phyloP scores from a whole-genome alignment of 1,284 basidiomycete genomes.

The Apiotrichum mycotoxinovorans region DNA sequence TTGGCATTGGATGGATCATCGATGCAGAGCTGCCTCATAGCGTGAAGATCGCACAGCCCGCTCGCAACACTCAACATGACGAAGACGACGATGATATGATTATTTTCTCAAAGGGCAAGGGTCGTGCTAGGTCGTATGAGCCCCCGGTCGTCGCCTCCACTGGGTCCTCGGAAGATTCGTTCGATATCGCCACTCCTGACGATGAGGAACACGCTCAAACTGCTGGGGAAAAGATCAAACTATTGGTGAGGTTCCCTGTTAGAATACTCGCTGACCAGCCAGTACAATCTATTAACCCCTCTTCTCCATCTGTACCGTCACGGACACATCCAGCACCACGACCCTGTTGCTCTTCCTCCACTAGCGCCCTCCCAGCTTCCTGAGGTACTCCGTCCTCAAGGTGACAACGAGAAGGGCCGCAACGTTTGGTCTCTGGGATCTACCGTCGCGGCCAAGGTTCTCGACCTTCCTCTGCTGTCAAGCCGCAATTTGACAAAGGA shows the following conservation, averaged over 20 bases:
- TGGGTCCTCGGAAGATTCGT: constrained; percentile 12
- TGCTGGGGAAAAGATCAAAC: constrained; percentile 19
- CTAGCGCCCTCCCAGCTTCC: constrained; percentile 35
- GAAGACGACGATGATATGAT: constrained; percentile 16
- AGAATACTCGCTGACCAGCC: not conserved
- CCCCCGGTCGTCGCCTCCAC: not conserved
- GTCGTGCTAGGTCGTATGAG: not conserved
- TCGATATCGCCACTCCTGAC: constrained; percentile 10
- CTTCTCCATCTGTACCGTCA: constrained; percentile 39
- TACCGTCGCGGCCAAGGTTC: constrained; percentile 24
- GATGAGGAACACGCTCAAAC: constrained; percentile 7
- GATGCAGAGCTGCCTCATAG: constrained; percentile 17
- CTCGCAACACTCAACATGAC: not conserved
- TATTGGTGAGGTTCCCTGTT: constrained; percentile 37
- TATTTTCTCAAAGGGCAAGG: constrained; percentile 16
- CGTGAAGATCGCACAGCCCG: not conserved
- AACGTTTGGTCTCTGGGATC: constrained; percentile 40
- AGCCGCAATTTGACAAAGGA: constrained; percentile 8
- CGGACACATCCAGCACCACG: constrained; percentile 42
- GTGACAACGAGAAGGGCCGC: constrained; percentile 38
- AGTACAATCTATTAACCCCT: constrained; percentile 41
- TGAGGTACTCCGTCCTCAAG: constrained; percentile 25
- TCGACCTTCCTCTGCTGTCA: constrained; percentile 20
- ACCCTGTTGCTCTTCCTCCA: constrained; percentile 41
- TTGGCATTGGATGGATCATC: constrained; percentile 41